These are phyloP conservation scores for Globisporangium spinosum DNA, from an alignment of 352 stramenopile genomes.

Conservation along the genomic window DNA sequence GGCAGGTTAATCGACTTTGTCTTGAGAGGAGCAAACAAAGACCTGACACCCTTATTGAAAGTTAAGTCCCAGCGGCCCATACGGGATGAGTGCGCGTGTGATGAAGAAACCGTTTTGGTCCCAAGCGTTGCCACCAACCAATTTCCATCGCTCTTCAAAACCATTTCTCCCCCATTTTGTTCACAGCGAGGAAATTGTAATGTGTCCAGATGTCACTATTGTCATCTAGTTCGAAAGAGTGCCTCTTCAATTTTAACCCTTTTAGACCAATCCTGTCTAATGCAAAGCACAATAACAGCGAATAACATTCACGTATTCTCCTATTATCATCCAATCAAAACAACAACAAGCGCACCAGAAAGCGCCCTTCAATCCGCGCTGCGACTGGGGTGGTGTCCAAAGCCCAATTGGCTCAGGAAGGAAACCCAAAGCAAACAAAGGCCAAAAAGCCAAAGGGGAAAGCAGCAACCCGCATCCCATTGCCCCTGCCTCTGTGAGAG, in stretches of 20 bases:
- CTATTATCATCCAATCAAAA: neutral
- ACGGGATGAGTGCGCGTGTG: too few species aligned
- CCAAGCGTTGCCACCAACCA: neutral
- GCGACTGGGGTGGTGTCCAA: constrained; percentile 11
- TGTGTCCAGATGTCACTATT: neutral
- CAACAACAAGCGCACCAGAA: neutral
- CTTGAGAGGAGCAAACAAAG: neutral
- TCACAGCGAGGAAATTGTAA: neutral
- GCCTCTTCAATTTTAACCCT: neutral
- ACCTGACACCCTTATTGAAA: neutral
- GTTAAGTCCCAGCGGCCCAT: too few species aligned
- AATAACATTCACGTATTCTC: neutral
- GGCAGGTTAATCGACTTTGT: neutral
- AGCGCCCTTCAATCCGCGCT: constrained; percentile 14
- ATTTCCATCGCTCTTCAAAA: neutral
- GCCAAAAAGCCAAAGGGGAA: constrained; percentile 1
- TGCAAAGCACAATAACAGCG: neutral
- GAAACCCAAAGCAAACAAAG: neutral
- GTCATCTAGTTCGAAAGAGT: neutral
- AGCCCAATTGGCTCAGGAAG: constrained; percentile 11
- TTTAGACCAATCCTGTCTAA: neutral
- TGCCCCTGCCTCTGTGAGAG: neutral
- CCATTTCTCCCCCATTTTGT: neutral
- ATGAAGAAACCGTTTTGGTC: neutral
- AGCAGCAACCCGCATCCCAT: neutral